Base-by-base conservation (phyloP, 768 basidiomycete genomes). In the Boletales sp. region DNA sequence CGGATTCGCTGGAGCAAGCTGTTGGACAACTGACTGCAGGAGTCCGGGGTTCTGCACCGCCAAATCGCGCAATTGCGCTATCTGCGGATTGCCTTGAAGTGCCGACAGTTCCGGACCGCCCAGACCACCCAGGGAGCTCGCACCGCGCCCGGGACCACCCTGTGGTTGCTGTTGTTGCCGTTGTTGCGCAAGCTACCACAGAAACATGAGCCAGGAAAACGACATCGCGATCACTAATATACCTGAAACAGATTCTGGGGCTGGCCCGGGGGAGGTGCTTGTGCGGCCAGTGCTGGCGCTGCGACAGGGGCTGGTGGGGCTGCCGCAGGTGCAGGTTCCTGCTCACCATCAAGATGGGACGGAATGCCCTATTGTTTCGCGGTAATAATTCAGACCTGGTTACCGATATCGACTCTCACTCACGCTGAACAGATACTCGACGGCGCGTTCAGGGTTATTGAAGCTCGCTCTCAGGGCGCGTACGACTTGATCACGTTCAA, bases 401-500 rank as follows among this genome's bases (percentile, higher is more conserved):
- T 35, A n/a, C 32, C 44, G 47, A 48, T 43, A 32, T 40, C 18
- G 40, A 36, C 41, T 56, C 42, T 10, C 37, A 72, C 86, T 57
- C 59, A 94, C 95, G 52, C 65, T 95, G 82, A 98, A 86, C 48
- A 99, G 73, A 69, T 99, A 99, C 68, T 99, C 97, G n/a, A 93
- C 95, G 8, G 97, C 97, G 29, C 97, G 81, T 60, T 98, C 94
- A 8, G 97, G 90, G 70, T 99, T 98, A 70, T 99, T 99, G 73
- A 80, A 99, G 64, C 90, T 94, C 24, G 94, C 97, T 51, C 92
- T 78, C 66, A 99, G 66, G 4, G 94, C 94, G 14, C 84, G 80
- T 61, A 84, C 69, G 37, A 97, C 91, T 61, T 91, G 82, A 4
- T 94, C 93, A 35, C 84, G 78, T 52, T 81, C 78, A 60, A 94